Conservation (phyloP, 805 yeast genomes). For the Yamadazyma kitorensis region DNA sequence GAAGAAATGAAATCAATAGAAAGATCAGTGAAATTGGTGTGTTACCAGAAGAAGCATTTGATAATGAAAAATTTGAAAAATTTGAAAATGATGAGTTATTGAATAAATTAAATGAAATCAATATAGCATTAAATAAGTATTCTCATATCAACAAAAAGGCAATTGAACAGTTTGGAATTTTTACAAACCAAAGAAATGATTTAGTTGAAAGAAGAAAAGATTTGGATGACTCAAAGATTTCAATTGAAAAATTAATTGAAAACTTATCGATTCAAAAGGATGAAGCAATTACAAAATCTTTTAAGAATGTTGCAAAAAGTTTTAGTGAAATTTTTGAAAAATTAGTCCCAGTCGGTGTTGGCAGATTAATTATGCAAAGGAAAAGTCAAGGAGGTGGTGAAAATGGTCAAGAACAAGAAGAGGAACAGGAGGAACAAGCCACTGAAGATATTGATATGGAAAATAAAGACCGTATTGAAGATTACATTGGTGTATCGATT, state of each 20-base stretch:
- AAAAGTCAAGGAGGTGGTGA: constrained; percentile 19
- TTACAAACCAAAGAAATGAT: constrained; percentile 69
- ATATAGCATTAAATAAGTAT: constrained; percentile 57
- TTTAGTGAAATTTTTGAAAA: constrained; percentile 74
- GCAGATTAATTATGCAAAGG: constrained; percentile 65
- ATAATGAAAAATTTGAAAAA: constrained; percentile 35
- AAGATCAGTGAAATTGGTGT: constrained; percentile 84
- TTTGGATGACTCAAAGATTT: constrained; percentile 62
- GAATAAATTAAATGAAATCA: constrained; percentile 49
- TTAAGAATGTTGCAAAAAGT: constrained; percentile 68
- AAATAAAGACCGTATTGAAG: constrained; percentile 37
- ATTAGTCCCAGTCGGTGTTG: constrained; percentile 82
- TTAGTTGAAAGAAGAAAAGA: constrained; percentile 65
- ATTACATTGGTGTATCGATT: constrained; percentile 79
- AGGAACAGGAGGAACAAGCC: constrained; percentile 10
- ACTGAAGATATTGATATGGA: constrained; percentile 11
- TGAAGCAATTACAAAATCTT: constrained; percentile 76
- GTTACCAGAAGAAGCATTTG: constrained; percentile 80
- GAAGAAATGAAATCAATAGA: constrained; percentile 70
- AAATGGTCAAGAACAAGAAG: constrained; percentile 16
- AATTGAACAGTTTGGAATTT: constrained; percentile 73
- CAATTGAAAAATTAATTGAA: constrained; percentile 69
- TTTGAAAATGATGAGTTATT: constrained; percentile 53
- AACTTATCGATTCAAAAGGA: constrained; percentile 76
- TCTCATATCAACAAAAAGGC: constrained; percentile 88